phyloP scores from a whole-genome alignment of 495 filamentous ascomycete genomes.

The Antarctomyces pellizariae region DNA sequence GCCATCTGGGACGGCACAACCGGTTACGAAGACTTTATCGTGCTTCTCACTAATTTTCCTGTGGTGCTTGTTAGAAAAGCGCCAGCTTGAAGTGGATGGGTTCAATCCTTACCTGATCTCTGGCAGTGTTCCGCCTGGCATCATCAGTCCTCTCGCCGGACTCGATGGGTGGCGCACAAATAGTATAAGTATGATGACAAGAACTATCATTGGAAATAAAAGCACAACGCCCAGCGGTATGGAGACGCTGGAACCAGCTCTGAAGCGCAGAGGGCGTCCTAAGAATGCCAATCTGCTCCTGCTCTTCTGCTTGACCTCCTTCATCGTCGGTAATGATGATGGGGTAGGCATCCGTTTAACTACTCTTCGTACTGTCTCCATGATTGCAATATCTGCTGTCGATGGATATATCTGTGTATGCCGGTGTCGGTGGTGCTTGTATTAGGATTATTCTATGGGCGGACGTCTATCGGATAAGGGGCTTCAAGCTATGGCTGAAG shows the following conservation, averaged over 20 bases:
- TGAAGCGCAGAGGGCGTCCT: conserved; percentile 68
- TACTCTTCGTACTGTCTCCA: conserved; percentile 31
- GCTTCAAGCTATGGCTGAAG: conserved; percentile 2
- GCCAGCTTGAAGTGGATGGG: background rate
- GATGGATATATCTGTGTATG: conserved; percentile 4
- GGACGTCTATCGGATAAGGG: background rate
- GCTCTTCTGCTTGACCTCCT: conserved; percentile 22
- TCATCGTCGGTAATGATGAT: conserved; percentile 16
- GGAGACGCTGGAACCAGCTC: conserved; percentile 82
- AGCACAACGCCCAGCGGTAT: conserved; percentile 84
- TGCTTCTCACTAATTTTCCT: conserved; percentile 95
- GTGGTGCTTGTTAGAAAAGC: conserved; percentile 7
- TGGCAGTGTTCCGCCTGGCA: conserved; percentile 70
- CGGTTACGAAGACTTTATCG: conserved; percentile 87
- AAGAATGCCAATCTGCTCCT: conserved; percentile 52
- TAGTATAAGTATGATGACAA: conserved; percentile 74
- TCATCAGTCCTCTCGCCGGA: conserved; percentile 60
- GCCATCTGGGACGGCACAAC: conserved; percentile 50
- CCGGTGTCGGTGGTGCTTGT: conserved; percentile 3
- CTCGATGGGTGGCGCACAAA: conserved; percentile 77
- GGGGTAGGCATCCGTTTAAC: conserved; percentile 22
- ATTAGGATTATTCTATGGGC: conserved; percentile 2
- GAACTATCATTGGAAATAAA: conserved; percentile 76
- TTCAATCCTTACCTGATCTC: conserved; percentile 51
- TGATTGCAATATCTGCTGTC: conserved; percentile 11